Conservation (phyloP, 768 basidiomycete genomes). For the Xerocomellus dryophilus region DNA sequence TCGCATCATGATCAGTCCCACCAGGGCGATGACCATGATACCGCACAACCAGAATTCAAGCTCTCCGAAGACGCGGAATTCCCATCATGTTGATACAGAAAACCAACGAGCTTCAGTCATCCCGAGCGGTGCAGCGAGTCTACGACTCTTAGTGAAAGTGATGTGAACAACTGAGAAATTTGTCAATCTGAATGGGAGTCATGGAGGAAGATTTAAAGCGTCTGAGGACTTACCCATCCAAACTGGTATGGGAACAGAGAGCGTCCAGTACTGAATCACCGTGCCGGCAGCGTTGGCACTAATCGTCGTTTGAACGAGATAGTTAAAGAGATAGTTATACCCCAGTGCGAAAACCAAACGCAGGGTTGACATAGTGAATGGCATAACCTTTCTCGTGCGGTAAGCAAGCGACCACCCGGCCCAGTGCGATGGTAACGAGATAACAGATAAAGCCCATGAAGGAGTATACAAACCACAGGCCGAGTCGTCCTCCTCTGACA, state of each 20-base stretch:
- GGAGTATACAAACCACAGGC: slow-evolving; percentile 37
- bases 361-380: slow-evolving; percentile 64
- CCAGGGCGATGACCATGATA: slow-evolving; percentile 45
- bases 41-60: slow-evolving; percentile 54
- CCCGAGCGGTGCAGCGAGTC: background rate
- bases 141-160: slow-evolving; percentile 43
- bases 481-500: slow-evolving; percentile 52
- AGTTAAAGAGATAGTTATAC: slow-evolving; percentile 55
- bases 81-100: slow-evolving; percentile 57
- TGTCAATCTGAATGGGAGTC: slow-evolving; percentile 2
- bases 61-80: slow-evolving; percentile 55
- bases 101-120: slow-evolving; percentile 32
- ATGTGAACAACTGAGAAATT: slow-evolving; percentile 53
- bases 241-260: slow-evolving; percentile 41
- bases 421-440: slow-evolving; percentile 53
- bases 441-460: slow-evolving; percentile 54
- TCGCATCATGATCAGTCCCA: slow-evolving; percentile 42
- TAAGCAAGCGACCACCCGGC: slow-evolving; percentile 39
- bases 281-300: slow-evolving; percentile 63
- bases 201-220: background rate
- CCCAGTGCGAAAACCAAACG: slow-evolving; percentile 55
- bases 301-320: slow-evolving; percentile 63
- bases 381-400: slow-evolving; percentile 65
- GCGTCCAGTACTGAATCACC: slow-evolving; percentile 49
- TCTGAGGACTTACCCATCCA: slow-evolving; percentile 52